phyloP scores from a whole-genome alignment of 129 eudicot genomes.

The Rutidosis leptorrhynchoides region DNA sequence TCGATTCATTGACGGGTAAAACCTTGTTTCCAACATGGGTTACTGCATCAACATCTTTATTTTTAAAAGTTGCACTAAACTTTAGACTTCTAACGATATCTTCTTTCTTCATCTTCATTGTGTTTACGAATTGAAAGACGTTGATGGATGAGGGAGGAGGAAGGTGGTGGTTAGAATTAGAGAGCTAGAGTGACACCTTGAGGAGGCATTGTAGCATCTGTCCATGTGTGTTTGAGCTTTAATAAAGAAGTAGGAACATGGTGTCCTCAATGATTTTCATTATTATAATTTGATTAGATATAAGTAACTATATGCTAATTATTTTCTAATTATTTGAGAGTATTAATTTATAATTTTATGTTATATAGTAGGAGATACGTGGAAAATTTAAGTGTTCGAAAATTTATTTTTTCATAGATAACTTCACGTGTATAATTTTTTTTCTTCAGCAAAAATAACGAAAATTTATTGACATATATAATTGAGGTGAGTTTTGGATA shows the following conservation, averaged over 20 bases:
- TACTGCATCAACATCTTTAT: conserved; percentile 20
- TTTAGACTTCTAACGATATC: conserved; percentile 45
- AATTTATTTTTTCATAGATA: too few relatives aligned
- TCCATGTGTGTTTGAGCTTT: conserved; percentile 36
- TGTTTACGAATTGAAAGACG: conserved; percentile 21
- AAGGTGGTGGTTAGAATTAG: background rate
- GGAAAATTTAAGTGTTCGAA: too few relatives aligned
- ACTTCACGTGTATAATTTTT: too few relatives aligned
- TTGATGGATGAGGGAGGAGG: background rate
- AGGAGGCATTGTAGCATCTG: conserved; percentile 56
- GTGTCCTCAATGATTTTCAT: conserved; percentile 39
- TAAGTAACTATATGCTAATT: conserved; percentile 57
- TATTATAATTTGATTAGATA: conserved; percentile 31
- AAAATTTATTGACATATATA: too few relatives aligned
- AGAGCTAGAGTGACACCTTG: conserved; percentile 37
- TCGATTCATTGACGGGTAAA: conserved; percentile 60
- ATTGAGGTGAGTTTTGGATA: too few relatives aligned
- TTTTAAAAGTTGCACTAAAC: conserved; percentile 21
- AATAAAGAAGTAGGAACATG: conserved; percentile 39
- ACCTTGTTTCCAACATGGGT: conserved; percentile 60
- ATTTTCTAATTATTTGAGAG: conserved; percentile 20
- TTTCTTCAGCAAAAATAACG: too few relatives aligned
- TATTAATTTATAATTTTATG: background rate
- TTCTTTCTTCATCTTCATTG: conserved; percentile 78
- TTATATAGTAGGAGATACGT: background rate